Percentiles rank a stretch among this genome's conserved stretches.
These are phyloP conservation scores for Xylona heveae DNA, from an alignment of 495 filamentous ascomycete genomes.

Conservation along the genomic window DNA sequence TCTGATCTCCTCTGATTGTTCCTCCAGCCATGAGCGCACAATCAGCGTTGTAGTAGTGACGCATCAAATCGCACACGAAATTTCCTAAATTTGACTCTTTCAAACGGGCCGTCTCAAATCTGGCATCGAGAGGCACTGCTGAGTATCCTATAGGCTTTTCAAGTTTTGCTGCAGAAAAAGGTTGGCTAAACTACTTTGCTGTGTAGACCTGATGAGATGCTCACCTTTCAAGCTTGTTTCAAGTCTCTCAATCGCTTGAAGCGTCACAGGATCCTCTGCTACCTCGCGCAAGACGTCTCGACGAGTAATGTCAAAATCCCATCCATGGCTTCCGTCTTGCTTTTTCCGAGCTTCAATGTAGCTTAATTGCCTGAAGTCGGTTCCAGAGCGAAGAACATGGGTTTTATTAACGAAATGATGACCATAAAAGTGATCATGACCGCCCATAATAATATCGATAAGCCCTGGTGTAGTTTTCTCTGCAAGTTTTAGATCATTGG, in stretches of 20 bases:
- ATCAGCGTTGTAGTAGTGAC: conserved; percentile 56
- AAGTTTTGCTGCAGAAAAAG: too few species aligned
- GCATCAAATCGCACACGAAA: conserved; percentile 80
- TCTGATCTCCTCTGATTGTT: conserved; percentile 77
- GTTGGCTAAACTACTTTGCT: too few species aligned
- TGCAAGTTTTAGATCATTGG: conserved; percentile 45
- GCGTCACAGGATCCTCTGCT: conserved; percentile 32
- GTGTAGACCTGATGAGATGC: too few species aligned
- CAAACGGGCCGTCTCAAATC: conserved; percentile 61
- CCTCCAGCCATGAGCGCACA: conserved; percentile 71
- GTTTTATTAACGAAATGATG: conserved; percentile 55
- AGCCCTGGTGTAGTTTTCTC: conserved; percentile 38
- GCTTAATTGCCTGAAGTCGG: conserved; percentile 77
- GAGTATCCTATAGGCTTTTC: conserved; percentile 73
- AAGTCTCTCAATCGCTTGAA: conserved; percentile 38
- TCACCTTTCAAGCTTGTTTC: conserved; percentile 48
- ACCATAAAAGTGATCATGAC: conserved; percentile 76
- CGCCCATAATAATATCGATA: conserved; percentile 70
- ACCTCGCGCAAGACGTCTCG: conserved; percentile 49
- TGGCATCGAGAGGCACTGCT: conserved; percentile 54
- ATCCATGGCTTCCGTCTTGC: conserved; percentile 21
- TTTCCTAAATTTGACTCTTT: conserved; percentile 72
- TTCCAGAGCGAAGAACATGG: conserved; percentile 64
- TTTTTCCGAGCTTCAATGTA: conserved; percentile 54
- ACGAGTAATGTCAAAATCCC: conserved; percentile 60